Conservation (phyloP, 208 protist genomes). For the Wallacemonas sp. region DNA sequence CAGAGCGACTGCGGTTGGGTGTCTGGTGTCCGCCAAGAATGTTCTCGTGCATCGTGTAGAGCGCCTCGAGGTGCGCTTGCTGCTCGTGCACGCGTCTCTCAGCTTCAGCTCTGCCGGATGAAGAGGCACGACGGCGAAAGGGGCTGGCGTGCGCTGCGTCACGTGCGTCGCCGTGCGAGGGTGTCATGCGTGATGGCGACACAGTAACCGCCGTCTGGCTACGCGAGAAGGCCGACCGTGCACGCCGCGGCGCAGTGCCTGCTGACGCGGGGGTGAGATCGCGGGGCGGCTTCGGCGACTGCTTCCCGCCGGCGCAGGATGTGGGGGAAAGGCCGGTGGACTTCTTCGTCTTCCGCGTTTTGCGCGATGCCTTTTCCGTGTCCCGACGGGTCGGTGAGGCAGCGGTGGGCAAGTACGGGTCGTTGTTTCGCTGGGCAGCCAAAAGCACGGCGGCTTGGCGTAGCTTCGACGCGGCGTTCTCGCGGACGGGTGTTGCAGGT, state of each 20-base stretch:
- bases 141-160: background rate
- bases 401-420: background rate
- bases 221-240: conserved; percentile 1
- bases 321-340: background rate
- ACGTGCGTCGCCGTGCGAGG: too few species aligned
- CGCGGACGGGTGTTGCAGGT: conserved; percentile 12
- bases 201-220: background rate
- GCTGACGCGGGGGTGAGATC: background rate
- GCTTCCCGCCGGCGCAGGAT: background rate
- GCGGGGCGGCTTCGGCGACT: background rate
- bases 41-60: background rate
- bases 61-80: background rate
- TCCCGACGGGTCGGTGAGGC: background rate
- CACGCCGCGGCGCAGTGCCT: background rate
- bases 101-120: background rate
- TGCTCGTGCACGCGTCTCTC: background rate
- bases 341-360: background rate
- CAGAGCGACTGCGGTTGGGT: conserved; percentile 2
- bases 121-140: background rate
- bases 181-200: background rate
- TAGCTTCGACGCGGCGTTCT: conserved; percentile 21
- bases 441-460: conserved; percentile 8
- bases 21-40: background rate
- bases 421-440: background rate
- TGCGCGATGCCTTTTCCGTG: background rate